These are phyloP conservation scores for Schwanniomyces vanrijiae DNA, from an alignment of 805 yeast genomes.

Conservation along the genomic window DNA sequence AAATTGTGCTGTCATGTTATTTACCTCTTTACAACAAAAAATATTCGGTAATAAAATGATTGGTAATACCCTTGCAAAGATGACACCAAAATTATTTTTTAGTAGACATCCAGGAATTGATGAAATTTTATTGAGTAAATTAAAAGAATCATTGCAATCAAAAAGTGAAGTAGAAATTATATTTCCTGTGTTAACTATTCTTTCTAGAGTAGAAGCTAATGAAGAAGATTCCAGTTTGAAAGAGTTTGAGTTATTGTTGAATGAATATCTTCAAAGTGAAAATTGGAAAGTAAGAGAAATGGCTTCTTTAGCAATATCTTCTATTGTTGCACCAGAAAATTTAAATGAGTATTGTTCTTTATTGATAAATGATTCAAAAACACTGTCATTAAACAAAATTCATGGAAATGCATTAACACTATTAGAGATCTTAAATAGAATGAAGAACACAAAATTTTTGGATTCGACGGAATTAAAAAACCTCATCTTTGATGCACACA, in stretches of 20 bases:
- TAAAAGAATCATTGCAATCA: constrained; percentile 29
- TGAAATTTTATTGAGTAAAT: constrained; percentile 45
- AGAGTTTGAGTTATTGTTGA: constrained; percentile 51
- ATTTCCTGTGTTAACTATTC: constrained; percentile 72
- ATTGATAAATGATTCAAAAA: constrained; percentile 23
- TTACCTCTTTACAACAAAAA: constrained; percentile 78
- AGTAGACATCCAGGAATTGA: constrained; percentile 57
- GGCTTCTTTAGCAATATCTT: constrained; percentile 70
- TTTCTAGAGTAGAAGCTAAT: constrained; percentile 65
- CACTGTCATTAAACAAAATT: constrained; percentile 7
- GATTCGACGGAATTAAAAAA: constrained; percentile 2
- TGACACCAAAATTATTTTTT: constrained; percentile 70
- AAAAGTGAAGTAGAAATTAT: constrained; percentile 52
- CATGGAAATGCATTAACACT: constrained; percentile 63
- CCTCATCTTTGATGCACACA: constrained; percentile 2
- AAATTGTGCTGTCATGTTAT: constrained; percentile 92
- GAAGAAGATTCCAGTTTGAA: constrained; percentile 49
- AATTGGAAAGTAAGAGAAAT: constrained; percentile 87
- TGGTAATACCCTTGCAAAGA: constrained; percentile 30
- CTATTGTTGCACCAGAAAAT: constrained; percentile 32
- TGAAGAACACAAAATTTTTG: constrained; percentile 1
- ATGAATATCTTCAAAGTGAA: constrained; percentile 47
- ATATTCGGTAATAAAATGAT: constrained; percentile 64
- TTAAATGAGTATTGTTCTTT: constrained; percentile 20
- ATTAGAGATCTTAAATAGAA: constrained; percentile 15